Evolutionary conservation across 2,329 filamentous ascomycete genomes (phyloP), one percentile per base, ranked within the genome.

Genomic region (Clarireedia sp.): DNA sequence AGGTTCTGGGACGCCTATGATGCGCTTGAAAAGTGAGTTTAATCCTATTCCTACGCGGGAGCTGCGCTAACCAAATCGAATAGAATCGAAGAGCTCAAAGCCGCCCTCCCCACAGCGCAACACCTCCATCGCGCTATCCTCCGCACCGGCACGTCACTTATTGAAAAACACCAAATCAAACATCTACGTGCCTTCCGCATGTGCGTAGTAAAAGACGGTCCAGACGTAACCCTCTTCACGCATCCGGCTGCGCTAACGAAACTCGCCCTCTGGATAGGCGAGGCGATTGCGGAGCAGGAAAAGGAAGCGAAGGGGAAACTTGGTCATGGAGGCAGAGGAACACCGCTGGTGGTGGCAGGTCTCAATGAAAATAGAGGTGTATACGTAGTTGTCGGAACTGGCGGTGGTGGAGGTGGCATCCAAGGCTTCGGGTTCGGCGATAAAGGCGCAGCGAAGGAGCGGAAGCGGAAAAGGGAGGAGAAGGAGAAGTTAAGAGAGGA

Each of bases 211-310:
- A 96, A 95, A 68, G 94, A 97, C 66, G 90, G 92, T 0, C 90
- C 91, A 0, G 94, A 97, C 64, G 87, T 95, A 0, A 74, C 81
- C n/a, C 79, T 97, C 10, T 99, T 99, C 72, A 90, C 86, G 0
- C 92, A 97, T 66, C 91, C 94, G 0, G 89, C 91, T 5, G 94
- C 94, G 1, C 75, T 99, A 23, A 95, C 91, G 2, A 96, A 97
- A 70, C 79, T 99, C 14, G 91, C 92, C 0, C 78, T 96, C 3
- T 99, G 94, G 94, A 82, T 99, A 43, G 89, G 87, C 46, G 92
- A 97, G 72, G 94, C 94, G 0, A 85, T 97, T 45, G 82, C 86
- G 1, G 91, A 96, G 62, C 87, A 95, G 65, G 94, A 97, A 70
- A 83, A 85, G 50, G 89, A 94, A 59, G 71, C 75, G 0, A 86